phyloP scores from a whole-genome alignment of 2,329 filamentous ascomycete genomes.

The Fusarium tricinctum region DNA sequence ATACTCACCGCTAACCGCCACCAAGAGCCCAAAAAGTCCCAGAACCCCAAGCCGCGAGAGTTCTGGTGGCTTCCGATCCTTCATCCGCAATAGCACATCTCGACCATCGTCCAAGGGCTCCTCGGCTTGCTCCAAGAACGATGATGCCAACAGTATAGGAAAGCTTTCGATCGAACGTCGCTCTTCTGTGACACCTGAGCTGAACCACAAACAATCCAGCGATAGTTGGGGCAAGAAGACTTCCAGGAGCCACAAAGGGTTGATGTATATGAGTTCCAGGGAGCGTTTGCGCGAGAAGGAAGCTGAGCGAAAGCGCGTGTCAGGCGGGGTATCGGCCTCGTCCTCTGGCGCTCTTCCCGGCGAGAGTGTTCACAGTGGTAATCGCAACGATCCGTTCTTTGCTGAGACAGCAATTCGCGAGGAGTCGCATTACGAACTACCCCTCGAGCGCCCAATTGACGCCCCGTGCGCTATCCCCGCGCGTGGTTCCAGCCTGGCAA shows the following conservation, averaged over 20 bases:
- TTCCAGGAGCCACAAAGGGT: slow-evolving; percentile 66
- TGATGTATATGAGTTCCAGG: slow-evolving; percentile 82
- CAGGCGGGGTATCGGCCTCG: slow-evolving; percentile 40
- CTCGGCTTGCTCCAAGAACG: slow-evolving; percentile 65
- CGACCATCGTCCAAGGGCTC: slow-evolving; percentile 73
- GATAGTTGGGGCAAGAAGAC: slow-evolving; percentile 75
- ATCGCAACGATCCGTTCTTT: slow-evolving; percentile 63
- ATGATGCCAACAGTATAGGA: slow-evolving; percentile 73
- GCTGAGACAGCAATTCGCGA: slow-evolving; percentile 69
- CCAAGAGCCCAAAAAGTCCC: slow-evolving; percentile 63
- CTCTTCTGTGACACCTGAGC: slow-evolving; percentile 62
- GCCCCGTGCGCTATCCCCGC: slow-evolving; percentile 71
- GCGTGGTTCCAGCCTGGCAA: slow-evolving; percentile 77
- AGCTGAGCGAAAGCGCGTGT: slow-evolving; percentile 69
- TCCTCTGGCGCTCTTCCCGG: slow-evolving; percentile 56
- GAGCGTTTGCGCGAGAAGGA: slow-evolving; percentile 75
- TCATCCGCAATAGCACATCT: slow-evolving; percentile 67
- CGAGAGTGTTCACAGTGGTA: slow-evolving; percentile 54
- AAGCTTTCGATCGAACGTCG: slow-evolving; percentile 74
- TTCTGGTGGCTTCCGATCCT: slow-evolving; percentile 67
- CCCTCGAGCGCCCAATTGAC: slow-evolving; percentile 46
- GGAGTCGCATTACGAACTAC: slow-evolving; percentile 59
- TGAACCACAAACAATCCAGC: slow-evolving; percentile 67
- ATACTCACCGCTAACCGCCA: slow-evolving; percentile 77
- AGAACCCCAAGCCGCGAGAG: slow-evolving; percentile 66